These are phyloP conservation scores for Solanum pennellii DNA, from an alignment of 257 asterid species.

Conservation along the genomic window DNA sequence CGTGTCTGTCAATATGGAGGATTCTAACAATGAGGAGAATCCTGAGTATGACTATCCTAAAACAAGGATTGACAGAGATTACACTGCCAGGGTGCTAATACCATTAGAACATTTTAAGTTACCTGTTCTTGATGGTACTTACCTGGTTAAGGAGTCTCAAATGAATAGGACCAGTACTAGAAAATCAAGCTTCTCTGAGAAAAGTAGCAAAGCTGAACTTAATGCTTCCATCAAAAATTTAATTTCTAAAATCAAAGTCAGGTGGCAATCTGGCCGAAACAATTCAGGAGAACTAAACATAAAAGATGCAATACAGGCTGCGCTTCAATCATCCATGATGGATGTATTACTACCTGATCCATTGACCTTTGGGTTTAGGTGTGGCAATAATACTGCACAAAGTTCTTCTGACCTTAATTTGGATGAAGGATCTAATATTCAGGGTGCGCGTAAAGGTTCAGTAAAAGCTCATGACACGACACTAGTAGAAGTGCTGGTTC, in stretches of 20 bases:
- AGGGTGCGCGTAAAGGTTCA: conserved; percentile 20
- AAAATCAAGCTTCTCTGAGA: conserved; percentile 72
- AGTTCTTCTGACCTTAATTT: conserved; percentile 10
- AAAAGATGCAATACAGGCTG: conserved; percentile 87
- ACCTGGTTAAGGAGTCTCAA: conserved; percentile 48
- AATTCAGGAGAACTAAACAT: conserved; percentile 91
- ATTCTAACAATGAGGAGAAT: conserved; percentile 22
- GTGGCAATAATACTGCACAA: conserved; percentile 26
- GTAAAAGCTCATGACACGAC: conserved; percentile 74
- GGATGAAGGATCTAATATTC: conserved; percentile 17
- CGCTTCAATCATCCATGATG: conserved; percentile 93
- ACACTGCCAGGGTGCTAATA: conserved; percentile 83
- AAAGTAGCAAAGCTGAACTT: conserved; percentile 67
- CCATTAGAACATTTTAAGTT: conserved; percentile 93
- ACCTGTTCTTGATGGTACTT: conserved; percentile 86
- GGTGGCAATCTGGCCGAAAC: conserved; percentile 99
- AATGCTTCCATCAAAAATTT: conserved; percentile 69
- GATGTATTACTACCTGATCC: conserved; percentile 96
- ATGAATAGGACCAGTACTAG: conserved; percentile 23
- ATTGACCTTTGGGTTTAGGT: conserved; percentile 91
- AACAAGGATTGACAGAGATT: conserved; percentile 92
- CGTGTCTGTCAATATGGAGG: conserved; percentile 74
- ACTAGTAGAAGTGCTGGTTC: conserved; percentile 80
- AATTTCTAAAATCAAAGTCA: conserved; percentile 82
- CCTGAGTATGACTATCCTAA: conserved; percentile 59